Percentiles rank a stretch among this genome's conserved stretches.
Conservation (phyloP, 208 protist species). For the Novymonas esmeraldas region DNA sequence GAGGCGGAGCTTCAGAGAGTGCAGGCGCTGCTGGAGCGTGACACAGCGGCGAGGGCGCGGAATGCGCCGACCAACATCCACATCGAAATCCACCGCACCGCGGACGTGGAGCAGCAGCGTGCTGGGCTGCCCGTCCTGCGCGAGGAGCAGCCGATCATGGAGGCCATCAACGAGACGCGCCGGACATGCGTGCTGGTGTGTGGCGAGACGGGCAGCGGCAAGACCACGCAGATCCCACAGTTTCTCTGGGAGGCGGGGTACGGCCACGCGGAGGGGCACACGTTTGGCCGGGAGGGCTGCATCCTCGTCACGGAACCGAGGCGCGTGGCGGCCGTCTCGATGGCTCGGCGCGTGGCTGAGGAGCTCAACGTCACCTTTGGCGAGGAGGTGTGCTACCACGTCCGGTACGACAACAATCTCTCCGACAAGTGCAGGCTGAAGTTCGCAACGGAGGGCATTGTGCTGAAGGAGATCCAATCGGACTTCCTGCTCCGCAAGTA, state of each 20-base stretch:
- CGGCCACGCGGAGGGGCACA: conserved; percentile 66
- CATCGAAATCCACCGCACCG: conserved; percentile 61
- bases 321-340: conserved; percentile 99
- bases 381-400: conserved; percentile 95
- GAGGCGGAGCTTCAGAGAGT: conserved; percentile 24
- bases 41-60: conserved; percentile 46
- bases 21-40: conserved; percentile 31
- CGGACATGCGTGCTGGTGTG: conserved; percentile 93
- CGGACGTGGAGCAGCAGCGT: conserved; percentile 59
- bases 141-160: conserved; percentile 91
- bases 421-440: conserved; percentile 92
- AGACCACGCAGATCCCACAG: conserved; percentile 96
- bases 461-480: conserved; percentile 97
- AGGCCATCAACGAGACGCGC: conserved; percentile 78
- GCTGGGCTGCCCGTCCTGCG: conserved; percentile 82
- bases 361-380: conserved; percentile 94
- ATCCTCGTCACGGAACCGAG: conserved; percentile 98
- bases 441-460: conserved; percentile 99
- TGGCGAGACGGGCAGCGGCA: conserved; percentile 98
- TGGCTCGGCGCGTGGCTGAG: conserved; percentile 98
- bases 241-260: conserved; percentile 93
- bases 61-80: conserved; percentile 59
- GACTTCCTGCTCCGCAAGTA: conserved; percentile 97
- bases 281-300: conserved; percentile 76
- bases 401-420: conserved; percentile 98